Conservation (phyloP, 2,329 filamentous ascomycete species). For the Sordariomycetes sp. region DNA sequence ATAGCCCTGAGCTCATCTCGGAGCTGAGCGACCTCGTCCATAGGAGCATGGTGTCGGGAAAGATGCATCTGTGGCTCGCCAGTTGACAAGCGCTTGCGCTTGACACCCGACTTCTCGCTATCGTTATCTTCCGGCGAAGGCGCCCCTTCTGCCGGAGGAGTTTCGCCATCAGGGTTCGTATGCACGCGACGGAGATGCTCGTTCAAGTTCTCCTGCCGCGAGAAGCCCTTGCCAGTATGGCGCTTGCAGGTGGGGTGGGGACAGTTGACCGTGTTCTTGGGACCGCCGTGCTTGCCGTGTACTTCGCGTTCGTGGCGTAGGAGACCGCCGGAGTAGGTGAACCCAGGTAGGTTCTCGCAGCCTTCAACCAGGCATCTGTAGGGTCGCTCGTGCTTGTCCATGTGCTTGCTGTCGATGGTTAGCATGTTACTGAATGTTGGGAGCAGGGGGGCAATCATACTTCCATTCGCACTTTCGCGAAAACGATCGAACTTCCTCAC, state of each 20-base stretch:
- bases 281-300: constrained; percentile 80
- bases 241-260: constrained; percentile 83
- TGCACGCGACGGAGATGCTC: constrained; percentile 92
- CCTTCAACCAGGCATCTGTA: constrained; percentile 78
- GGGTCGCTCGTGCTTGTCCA: constrained; percentile 94
- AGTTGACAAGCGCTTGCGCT: constrained; percentile 34
- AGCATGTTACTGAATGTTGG: constrained; percentile 8
- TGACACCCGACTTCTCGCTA: constrained; percentile 32
- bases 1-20: constrained; percentile 59
- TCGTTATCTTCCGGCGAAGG: constrained; percentile 37
- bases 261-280: constrained; percentile 80
- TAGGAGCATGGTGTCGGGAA: neutral
- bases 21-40: constrained; percentile 42
- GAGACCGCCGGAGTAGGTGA: constrained; percentile 89
- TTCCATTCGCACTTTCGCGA: constrained; percentile 88
- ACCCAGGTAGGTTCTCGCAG: constrained; percentile 86
- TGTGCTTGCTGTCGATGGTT: constrained; percentile 67
- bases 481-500: constrained; percentile 56
- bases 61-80: constrained; percentile 12
- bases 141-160: constrained; percentile 20
- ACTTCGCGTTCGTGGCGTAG: constrained; percentile 89
- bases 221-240: constrained; percentile 81
- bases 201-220: constrained; percentile 85
- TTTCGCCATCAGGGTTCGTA: constrained; percentile 34
- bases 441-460: constrained; percentile 47